These are phyloP conservation scores for Dryas alaskensis DNA, from an alignment of 306 rosid species.

Conservation along the genomic window DNA sequence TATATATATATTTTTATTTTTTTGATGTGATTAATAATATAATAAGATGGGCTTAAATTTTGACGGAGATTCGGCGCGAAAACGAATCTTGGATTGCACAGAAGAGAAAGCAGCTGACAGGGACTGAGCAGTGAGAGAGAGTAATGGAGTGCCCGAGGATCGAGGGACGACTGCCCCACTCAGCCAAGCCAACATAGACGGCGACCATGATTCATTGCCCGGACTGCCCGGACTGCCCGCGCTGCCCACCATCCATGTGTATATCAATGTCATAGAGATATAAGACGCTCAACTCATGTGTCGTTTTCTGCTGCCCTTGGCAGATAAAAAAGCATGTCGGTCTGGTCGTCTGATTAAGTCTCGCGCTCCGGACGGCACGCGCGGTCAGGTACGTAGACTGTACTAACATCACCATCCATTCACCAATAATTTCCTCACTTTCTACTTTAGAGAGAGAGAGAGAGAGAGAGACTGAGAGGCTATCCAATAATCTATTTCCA, in stretches of 20 bases:
- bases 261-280: no score
- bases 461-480: no score
- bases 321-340: constrained; percentile 11
- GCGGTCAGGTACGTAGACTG: constrained; percentile 44
- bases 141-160: constrained; percentile 36
- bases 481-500: background rate
- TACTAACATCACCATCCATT: constrained; percentile 11
- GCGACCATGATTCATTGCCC: constrained; percentile 43
- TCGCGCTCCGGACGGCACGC: constrained; percentile 79
- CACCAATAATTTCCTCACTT: constrained; percentile 21
- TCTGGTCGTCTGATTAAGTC: constrained; percentile 19
- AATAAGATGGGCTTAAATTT: constrained; percentile 3
- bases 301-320: constrained; percentile 52
- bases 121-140: constrained; percentile 15
- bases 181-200: constrained; percentile 30
- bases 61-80: constrained; percentile 31
- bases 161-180: constrained; percentile 44
- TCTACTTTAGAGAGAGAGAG: no score
- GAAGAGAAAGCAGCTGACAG: constrained; percentile 23
- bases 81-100: constrained; percentile 2
- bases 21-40: no score
- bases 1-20: no score
- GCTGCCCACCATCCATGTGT: constrained; percentile 24
- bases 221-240: constrained; percentile 47
- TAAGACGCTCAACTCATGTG: constrained; percentile 31